Evolutionary conservation across 345 rosid genomes (phyloP).

Genomic region (Aquilaria sinensis): DNA sequence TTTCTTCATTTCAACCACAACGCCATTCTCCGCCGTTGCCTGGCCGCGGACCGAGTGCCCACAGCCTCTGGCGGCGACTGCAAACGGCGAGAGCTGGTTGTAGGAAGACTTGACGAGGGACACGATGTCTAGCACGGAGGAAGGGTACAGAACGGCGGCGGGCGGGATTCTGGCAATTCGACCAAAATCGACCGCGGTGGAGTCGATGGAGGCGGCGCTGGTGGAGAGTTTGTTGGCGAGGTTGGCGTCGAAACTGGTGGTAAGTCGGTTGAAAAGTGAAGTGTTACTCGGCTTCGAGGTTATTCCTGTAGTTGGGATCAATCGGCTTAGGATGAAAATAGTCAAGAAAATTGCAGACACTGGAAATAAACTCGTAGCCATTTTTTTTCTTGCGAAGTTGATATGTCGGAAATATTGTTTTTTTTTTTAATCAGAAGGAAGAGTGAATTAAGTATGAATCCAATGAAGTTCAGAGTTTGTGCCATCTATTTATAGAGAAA

Average conservation of each 20-base stretch:
- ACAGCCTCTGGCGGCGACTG: constrained; percentile 69
- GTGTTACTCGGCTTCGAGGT: constrained; percentile 16
- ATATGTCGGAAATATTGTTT: not conserved
- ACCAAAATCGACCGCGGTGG: constrained; percentile 67
- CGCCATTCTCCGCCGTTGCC: constrained; percentile 60
- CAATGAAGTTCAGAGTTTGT: not conserved
- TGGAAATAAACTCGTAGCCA: constrained; percentile 20
- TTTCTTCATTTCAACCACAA: constrained; percentile 66
- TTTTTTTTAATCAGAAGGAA: constrained; percentile 6
- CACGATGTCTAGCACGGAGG: constrained; percentile 41
- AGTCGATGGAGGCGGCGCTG: constrained; percentile 35
- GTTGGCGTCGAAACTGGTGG: constrained; percentile 16
- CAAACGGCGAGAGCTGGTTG: constrained; percentile 18
- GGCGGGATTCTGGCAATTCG: constrained; percentile 45
- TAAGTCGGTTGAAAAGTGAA: not conserved
- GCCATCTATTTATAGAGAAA: constrained; percentile 4
- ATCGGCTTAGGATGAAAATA: constrained; percentile 25
- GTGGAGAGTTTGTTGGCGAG: constrained; percentile 23
- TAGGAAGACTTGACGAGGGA: constrained; percentile 36
- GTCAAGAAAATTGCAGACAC: constrained; percentile 18
- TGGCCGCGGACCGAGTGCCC: constrained; percentile 79
- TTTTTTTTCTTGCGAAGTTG: constrained; percentile 5
- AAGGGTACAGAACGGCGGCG: constrained; percentile 60
- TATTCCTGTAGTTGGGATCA: constrained; percentile 18
- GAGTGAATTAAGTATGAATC: not conserved